Evolutionary conservation across 495 filamentous ascomycete genomes (phyloP).

Genomic region (Astrothelium subdiscretum): DNA sequence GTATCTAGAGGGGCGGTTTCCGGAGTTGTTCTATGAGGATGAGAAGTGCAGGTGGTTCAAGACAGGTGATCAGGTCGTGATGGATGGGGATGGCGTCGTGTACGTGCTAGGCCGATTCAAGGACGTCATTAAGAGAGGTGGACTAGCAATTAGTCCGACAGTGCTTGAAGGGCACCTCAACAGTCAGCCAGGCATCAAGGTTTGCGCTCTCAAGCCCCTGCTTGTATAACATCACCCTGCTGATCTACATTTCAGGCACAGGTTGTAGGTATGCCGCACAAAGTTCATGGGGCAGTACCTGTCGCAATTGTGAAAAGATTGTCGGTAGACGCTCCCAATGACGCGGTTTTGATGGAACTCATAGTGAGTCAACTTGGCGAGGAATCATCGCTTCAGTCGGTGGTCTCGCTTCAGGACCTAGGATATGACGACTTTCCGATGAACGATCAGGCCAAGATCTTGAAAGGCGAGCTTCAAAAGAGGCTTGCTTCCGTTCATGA

Average conservation of each 20-base stretch:
- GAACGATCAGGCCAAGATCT: constrained; percentile 2
- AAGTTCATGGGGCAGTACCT: not conserved
- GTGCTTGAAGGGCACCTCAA: constrained; percentile 4
- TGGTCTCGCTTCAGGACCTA: not conserved
- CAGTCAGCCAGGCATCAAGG: not conserved
- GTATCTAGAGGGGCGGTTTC: not conserved
- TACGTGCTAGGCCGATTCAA: constrained; percentile 5
- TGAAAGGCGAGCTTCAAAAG: constrained; percentile 1
- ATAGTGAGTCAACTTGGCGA: constrained; percentile 1
- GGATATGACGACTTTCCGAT: constrained; percentile 2
- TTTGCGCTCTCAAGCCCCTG: no score
- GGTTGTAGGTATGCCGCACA: constrained; percentile 2
- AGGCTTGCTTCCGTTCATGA: not conserved
- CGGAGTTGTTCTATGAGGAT: constrained; percentile 1
- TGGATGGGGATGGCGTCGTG: not conserved
- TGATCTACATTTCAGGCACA: not conserved
- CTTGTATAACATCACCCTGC: not conserved
- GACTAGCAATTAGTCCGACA: constrained; percentile 1
- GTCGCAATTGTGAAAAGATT: not conserved
- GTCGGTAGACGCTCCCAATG: not conserved
- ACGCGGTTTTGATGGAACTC: not conserved
- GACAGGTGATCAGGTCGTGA: constrained; percentile 4
- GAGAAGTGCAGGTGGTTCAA: not conserved
- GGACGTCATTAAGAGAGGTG: constrained; percentile 5
- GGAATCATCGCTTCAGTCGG: not conserved